phyloP scores from a whole-genome alignment of 768 basidiomycete genomes.

The Pulveroboletus sp. region DNA sequence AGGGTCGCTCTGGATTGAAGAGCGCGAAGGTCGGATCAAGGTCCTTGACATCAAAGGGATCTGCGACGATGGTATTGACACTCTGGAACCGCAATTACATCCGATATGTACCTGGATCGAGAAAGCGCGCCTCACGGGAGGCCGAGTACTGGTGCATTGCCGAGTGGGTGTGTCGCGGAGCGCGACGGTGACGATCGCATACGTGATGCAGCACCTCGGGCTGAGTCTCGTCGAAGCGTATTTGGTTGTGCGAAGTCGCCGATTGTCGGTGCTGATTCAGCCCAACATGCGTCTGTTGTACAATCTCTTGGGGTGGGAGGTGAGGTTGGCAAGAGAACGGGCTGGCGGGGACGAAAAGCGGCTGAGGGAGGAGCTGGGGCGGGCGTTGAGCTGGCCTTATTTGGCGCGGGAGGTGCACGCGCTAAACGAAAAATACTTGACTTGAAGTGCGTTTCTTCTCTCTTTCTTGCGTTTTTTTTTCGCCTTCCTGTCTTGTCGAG shows the following conservation, averaged over 20 bases:
- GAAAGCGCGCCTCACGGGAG: conserved; percentile 72
- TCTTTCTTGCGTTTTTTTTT: neutral
- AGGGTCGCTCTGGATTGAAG: conserved; percentile 83
- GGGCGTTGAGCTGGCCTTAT: conserved; percentile 79
- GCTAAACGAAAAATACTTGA: conserved; percentile 80
- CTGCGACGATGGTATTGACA: conserved; percentile 96
- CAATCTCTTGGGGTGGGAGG: conserved; percentile 93
- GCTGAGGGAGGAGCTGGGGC: conserved; percentile 56
- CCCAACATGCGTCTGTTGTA: conserved; percentile 96
- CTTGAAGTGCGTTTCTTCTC: conserved; percentile 24
- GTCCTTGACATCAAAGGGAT: conserved; percentile 90
- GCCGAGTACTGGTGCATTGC: conserved; percentile 92
- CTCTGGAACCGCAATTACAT: conserved; percentile 81
- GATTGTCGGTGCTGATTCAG: conserved; percentile 88
- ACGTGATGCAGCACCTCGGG: conserved; percentile 90
- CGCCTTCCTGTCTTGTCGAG: neutral
- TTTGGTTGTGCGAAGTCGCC: conserved; percentile 83
- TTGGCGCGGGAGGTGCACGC: conserved; percentile 81
- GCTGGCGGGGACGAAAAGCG: conserved; percentile 48
- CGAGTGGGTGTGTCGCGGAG: conserved; percentile 97
- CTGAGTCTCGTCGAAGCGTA: conserved; percentile 91
- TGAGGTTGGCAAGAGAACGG: conserved; percentile 78
- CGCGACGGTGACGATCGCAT: conserved; percentile 94
- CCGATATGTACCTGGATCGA: conserved; percentile 95
- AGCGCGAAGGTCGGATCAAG: conserved; percentile 83